phyloP scores from a whole-genome alignment of 2,329 filamentous ascomycete genomes.

The Alternaria triticina region DNA sequence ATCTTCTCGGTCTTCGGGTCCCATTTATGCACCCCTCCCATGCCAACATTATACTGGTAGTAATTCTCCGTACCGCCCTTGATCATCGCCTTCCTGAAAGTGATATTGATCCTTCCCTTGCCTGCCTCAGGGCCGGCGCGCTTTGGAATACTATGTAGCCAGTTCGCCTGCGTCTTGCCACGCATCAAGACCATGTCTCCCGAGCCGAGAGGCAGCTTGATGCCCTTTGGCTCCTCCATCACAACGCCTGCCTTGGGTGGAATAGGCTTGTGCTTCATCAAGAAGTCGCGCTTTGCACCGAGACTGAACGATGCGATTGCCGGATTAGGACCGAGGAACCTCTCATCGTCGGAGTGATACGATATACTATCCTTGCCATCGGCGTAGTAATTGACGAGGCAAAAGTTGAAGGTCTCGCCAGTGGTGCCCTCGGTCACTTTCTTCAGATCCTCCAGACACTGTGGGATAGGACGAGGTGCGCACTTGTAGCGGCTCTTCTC shows the following conservation, averaged over 20 bases:
- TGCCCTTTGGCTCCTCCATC: constrained; percentile 47
- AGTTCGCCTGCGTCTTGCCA: constrained; percentile 72
- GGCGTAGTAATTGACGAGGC: constrained; percentile 84
- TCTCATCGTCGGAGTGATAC: constrained; percentile 82
- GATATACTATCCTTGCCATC: constrained; percentile 76
- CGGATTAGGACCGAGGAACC: constrained; percentile 72
- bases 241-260: constrained; percentile 43
- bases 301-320: constrained; percentile 78
- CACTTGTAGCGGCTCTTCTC: constrained; percentile 62
- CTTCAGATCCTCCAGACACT: constrained; percentile 70
- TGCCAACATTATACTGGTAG: constrained; percentile 82
- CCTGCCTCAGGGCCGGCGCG: constrained; percentile 67
- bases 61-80: constrained; percentile 81
- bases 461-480: constrained; percentile 71
- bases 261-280: constrained; percentile 77
- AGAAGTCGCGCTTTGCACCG: constrained; percentile 74
- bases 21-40: constrained; percentile 73
- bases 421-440: constrained; percentile 69
- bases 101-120: constrained; percentile 74
- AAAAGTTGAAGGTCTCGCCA: constrained; percentile 75
- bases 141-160: constrained; percentile 81
- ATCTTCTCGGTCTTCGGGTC: constrained; percentile 62
- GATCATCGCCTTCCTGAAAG: constrained; percentile 74
- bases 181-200: constrained; percentile 84
- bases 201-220: constrained; percentile 64